phyloP scores from a whole-genome alignment of 2,329 filamentous ascomycete species.

The Penicillium sp. region DNA sequence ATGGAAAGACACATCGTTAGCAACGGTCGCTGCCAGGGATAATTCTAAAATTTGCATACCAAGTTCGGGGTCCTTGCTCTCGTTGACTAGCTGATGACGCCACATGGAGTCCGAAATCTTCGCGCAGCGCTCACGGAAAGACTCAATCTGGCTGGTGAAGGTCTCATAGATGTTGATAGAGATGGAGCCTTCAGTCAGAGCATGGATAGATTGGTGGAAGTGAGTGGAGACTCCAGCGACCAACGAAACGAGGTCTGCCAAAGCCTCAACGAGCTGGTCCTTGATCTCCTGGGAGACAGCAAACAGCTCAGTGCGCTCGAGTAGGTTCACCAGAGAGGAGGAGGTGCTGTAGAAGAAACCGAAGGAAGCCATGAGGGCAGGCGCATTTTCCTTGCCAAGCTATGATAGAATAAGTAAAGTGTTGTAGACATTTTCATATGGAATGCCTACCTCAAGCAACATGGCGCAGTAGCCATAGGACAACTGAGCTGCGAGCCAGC shows the following conservation, averaged over 20 bases:
- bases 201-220: conserved; percentile 37
- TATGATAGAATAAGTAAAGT: conserved; percentile 5
- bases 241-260: conserved; percentile 39
- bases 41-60: conserved; percentile 22
- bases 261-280: conserved; percentile 46
- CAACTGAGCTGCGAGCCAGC: conserved; percentile 48
- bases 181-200: conserved; percentile 25
- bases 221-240: conserved; percentile 36
- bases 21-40: background rate
- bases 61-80: conserved; percentile 32
- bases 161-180: conserved; percentile 42
- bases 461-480: conserved; percentile 52
- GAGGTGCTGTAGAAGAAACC: conserved; percentile 55
- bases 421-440: background rate
- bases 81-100: conserved; percentile 39
- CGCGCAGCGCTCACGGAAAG: conserved; percentile 38
- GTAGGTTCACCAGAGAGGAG: conserved; percentile 43
- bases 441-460: conserved; percentile 49
- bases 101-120: conserved; percentile 43
- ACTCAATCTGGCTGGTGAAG: conserved; percentile 40
- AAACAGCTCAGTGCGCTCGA: conserved; percentile 53
- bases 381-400: conserved; percentile 23
- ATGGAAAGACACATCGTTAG: background rate
- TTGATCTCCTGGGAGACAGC: conserved; percentile 50
- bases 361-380: conserved; percentile 53